Percentiles rank a stretch among this genome's conserved stretches.
Evolutionary conservation across 2,329 filamentous ascomycete species (phyloP).

Genomic region (Setomelanomma holmii): DNA sequence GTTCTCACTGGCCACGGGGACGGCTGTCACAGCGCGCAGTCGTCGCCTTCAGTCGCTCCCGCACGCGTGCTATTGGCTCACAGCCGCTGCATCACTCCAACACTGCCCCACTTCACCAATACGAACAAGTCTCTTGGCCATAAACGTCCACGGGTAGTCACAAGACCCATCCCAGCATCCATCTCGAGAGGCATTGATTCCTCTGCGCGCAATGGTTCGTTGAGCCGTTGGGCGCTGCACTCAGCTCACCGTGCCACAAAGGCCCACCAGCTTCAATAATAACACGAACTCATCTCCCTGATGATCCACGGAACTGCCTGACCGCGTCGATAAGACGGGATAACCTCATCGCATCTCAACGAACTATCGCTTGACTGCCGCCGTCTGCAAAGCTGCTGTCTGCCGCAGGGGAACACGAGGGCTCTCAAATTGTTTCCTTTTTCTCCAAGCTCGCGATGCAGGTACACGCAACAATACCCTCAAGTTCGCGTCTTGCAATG

Average conservation of each 20-base stretch:
- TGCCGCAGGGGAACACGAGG: conserved; percentile 15
- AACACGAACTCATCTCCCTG: neutral
- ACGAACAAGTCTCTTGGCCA: conserved; percentile 11
- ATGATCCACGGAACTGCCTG: neutral
- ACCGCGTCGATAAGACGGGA: conserved; percentile 15
- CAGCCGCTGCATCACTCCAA: conserved; percentile 11
- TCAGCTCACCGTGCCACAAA: conserved; percentile 11
- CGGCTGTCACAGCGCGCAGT: conserved; percentile 4
- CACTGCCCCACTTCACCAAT: conserved; percentile 15
- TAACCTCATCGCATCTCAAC: conserved; percentile 10
- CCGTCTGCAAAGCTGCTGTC: conserved; percentile 3
- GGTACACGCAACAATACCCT: conserved; percentile 15
- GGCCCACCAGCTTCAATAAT: neutral
- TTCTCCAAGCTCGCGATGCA: conserved; percentile 15
- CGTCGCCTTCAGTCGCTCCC: conserved; percentile 7
- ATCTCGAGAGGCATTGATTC: conserved; percentile 2
- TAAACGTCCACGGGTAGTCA: neutral
- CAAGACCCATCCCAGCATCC: neutral
- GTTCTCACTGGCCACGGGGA: conserved; percentile 2
- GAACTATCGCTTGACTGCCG: conserved; percentile 9
- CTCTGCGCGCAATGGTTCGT: conserved; percentile 3
- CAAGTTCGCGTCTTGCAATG: neutral
- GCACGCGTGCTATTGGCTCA: conserved; percentile 9
- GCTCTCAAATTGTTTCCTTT: conserved; percentile 10
- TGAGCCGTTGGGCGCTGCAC: conserved; percentile 8